Conservation (phyloP, 768 basidiomycete species). For the Asterophora parasitica region DNA sequence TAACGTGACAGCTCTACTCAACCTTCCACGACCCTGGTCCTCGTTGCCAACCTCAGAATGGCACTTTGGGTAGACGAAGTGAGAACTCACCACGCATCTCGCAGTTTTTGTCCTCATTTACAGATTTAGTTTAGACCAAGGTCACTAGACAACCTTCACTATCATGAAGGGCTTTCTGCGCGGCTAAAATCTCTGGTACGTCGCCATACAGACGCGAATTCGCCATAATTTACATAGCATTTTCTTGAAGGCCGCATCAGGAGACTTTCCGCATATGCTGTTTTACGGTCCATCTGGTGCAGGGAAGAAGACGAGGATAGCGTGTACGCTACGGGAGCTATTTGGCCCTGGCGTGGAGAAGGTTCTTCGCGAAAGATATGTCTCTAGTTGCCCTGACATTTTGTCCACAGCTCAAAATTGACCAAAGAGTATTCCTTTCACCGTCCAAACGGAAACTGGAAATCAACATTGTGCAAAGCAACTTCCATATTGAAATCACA, state of each 20-base stretch:
- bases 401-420: slow-evolving; percentile 79
- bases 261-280: slow-evolving; percentile 96
- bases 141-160: slow-evolving; percentile 80
- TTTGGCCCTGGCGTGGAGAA: slow-evolving; percentile 94
- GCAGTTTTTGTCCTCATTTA: neutral
- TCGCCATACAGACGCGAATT: neutral
- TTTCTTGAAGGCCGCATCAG: slow-evolving; percentile 63
- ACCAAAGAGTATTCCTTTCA: slow-evolving; percentile 92
- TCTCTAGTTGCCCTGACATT: neutral
- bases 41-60: slow-evolving; percentile 30
- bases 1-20: slow-evolving; percentile 2
- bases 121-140: slow-evolving; percentile 74
- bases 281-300: slow-evolving; percentile 98
- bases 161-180: slow-evolving; percentile 76
- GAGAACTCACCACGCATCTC: slow-evolving; percentile 6
- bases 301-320: slow-evolving; percentile 96
- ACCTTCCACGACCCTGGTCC: neutral
- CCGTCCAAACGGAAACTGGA: slow-evolving; percentile 93
- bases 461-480: slow-evolving; percentile 95
- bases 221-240: neutral
- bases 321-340: slow-evolving; percentile 80
- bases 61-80: slow-evolving; percentile 71
- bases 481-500: slow-evolving; percentile 96
- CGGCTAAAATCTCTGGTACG: slow-evolving; percentile 77
- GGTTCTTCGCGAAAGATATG: slow-evolving; percentile 36